These are phyloP conservation scores for Epichloe elymi DNA, from an alignment of 2,329 filamentous ascomycete species.

Conservation along the genomic window DNA sequence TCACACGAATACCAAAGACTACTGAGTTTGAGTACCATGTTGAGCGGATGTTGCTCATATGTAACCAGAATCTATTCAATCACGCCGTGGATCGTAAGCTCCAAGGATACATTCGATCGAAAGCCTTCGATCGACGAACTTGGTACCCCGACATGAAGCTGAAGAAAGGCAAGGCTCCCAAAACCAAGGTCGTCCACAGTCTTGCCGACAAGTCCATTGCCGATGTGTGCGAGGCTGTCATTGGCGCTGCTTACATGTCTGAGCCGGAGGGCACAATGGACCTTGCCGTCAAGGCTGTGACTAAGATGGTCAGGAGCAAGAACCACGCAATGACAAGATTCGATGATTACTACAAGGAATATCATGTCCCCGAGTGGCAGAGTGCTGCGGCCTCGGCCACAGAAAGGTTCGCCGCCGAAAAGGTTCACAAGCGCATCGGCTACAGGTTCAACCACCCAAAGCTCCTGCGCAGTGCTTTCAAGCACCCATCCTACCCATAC, in stretches of 20 bases:
- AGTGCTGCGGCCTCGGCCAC: slow-evolving; percentile 44
- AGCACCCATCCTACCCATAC: slow-evolving; percentile 74
- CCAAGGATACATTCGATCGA: slow-evolving; percentile 69
- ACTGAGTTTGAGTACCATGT: slow-evolving; percentile 84
- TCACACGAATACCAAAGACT: slow-evolving; percentile 59
- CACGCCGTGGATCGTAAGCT: slow-evolving; percentile 54
- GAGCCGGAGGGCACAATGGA: slow-evolving; percentile 32
- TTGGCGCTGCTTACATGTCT: slow-evolving; percentile 65
- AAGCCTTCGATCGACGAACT: slow-evolving; percentile 62
- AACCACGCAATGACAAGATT: slow-evolving; percentile 60
- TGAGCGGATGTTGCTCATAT: slow-evolving; percentile 78
- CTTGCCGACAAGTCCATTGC: slow-evolving; percentile 84
- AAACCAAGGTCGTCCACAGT: slow-evolving; percentile 38
- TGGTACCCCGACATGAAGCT: slow-evolving; percentile 84
- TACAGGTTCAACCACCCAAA: slow-evolving; percentile 61
- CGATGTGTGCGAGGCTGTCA: slow-evolving; percentile 88
- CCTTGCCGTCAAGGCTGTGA: slow-evolving; percentile 50
- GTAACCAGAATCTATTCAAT: slow-evolving; percentile 80
- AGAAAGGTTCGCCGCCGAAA: slow-evolving; percentile 53
- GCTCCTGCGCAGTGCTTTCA: slow-evolving; percentile 72
- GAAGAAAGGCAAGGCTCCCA: slow-evolving; percentile 54
- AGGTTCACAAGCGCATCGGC: slow-evolving; percentile 44
- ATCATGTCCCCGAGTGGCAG: slow-evolving; percentile 61
- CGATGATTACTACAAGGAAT: slow-evolving; percentile 58
- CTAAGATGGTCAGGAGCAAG: slow-evolving; percentile 52